Evolutionary conservation across 306 rosid genomes (phyloP).

Genomic region (Dicorynia guianensis): DNA sequence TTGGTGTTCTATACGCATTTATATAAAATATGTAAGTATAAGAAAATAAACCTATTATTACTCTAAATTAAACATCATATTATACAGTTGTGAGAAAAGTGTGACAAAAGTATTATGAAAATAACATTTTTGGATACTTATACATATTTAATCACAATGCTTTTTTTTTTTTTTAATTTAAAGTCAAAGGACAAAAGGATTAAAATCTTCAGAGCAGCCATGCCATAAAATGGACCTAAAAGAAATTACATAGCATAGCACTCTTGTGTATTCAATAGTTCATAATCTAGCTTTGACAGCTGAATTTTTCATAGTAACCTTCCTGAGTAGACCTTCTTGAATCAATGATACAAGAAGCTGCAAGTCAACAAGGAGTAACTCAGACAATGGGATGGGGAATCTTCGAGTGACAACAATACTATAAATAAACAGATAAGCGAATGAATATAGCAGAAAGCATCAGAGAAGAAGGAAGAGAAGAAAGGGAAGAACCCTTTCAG

Average conservation of each 20-base stretch:
- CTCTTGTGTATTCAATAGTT: constrained; percentile 29
- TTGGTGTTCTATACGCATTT: no score
- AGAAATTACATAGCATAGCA: constrained; percentile 13
- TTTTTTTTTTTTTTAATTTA: no score
- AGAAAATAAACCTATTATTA: no score
- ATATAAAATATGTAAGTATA: no score
- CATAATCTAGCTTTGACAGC: constrained; percentile 64
- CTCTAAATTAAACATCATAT: no score
- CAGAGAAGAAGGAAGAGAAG: not conserved
- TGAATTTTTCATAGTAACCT: constrained; percentile 38
- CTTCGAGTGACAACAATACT: constrained; percentile 3
- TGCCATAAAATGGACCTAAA: not conserved
- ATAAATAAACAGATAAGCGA: not conserved
- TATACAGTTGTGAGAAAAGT: no score
- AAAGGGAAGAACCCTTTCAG: not conserved
- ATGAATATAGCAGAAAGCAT: not conserved
- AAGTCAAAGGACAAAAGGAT: no score
- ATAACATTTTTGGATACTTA: no score
- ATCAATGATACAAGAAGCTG: constrained; percentile 67
- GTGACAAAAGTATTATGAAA: no score
- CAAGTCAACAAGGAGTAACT: constrained; percentile 24
- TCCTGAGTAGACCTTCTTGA: constrained; percentile 85
- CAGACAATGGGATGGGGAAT: not conserved
- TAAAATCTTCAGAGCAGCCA: no score
- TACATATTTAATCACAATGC: no score